phyloP scores from a whole-genome alignment of 2,329 filamentous ascomycete genomes.

The Xylariales sp. region DNA sequence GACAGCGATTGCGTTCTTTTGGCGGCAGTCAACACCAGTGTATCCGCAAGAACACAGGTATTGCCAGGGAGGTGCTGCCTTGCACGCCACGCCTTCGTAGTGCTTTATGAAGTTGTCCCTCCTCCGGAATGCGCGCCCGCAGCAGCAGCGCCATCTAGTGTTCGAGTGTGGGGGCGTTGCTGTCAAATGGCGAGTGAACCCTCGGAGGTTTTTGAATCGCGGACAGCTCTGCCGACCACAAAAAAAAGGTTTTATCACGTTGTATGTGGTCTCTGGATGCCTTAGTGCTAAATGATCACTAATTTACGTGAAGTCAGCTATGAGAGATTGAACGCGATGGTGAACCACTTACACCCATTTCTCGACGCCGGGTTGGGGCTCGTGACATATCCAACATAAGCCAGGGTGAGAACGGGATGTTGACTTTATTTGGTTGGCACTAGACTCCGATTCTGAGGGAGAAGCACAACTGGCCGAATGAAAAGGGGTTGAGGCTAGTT shows the following conservation, averaged over 20 bases:
- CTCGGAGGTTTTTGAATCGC: conserved; percentile 2
- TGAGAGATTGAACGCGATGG: too few relatives aligned
- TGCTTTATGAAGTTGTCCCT: conserved; percentile 10
- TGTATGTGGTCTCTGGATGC: conserved; percentile 6
- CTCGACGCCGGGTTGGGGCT: conserved; percentile 6
- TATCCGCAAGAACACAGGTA: conserved; percentile 14
- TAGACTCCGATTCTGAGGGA: not conserved
- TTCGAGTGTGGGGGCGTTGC: not conserved
- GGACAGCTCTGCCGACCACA: conserved; percentile 6
- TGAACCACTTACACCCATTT: not conserved
- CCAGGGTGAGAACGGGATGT: not conserved
- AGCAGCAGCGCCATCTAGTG: conserved; percentile 6
- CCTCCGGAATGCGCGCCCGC: not conserved
- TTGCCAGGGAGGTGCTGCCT: not conserved
- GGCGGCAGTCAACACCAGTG: not conserved
- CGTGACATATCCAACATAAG: conserved; percentile 2
- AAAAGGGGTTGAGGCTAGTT: not conserved
- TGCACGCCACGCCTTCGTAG: not conserved
- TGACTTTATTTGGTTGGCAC: not conserved
- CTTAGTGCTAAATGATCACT: conserved; percentile 11
- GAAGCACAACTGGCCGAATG: not conserved
- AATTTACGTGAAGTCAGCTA: not conserved
- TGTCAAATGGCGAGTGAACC: conserved; percentile 9
- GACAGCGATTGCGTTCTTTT: not conserved
- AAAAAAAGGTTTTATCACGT: not conserved